phyloP scores from a whole-genome alignment of 345 rosid genomes.

The Psidium friedrichsthalianum region DNA sequence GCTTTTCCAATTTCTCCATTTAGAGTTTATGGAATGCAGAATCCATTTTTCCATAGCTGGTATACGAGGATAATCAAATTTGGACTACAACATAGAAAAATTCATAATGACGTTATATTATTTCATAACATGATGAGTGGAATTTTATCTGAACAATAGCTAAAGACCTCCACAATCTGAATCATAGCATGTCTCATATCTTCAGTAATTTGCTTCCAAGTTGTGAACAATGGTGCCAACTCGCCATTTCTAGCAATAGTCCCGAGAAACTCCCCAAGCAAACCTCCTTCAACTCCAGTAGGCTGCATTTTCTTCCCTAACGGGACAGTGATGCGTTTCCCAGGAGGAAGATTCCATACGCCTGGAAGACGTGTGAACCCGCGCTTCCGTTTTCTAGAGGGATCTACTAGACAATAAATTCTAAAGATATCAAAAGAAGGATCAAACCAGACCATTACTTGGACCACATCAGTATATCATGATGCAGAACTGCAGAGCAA shows the following conservation, averaged over 20 bases:
- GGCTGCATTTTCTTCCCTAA: neutral
- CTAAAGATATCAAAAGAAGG: neutral
- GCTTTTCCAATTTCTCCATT: slow-evolving; percentile 3
- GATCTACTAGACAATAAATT: neutral
- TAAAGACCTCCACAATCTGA: neutral
- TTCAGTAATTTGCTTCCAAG: neutral
- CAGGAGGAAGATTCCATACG: neutral
- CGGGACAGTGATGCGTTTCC: neutral
- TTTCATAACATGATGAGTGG: neutral
- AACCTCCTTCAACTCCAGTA: neutral
- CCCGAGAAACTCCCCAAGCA: neutral
- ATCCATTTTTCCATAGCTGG: neutral
- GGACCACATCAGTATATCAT: neutral
- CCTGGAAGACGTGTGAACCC: neutral
- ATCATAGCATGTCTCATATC: neutral
- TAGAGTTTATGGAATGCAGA: neutral
- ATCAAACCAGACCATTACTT: neutral
- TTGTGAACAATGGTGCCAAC: neutral
- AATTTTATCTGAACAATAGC: neutral
- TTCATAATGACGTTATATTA: neutral
- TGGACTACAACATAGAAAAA: neutral
- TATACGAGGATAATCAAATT: neutral
- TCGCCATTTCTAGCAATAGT: neutral
- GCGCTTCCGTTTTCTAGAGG: neutral
- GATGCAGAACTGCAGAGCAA: neutral